These are phyloP conservation scores for Solanum bulbocastanum DNA, from an alignment of 257 asterid genomes.

Conservation along the genomic window DNA sequence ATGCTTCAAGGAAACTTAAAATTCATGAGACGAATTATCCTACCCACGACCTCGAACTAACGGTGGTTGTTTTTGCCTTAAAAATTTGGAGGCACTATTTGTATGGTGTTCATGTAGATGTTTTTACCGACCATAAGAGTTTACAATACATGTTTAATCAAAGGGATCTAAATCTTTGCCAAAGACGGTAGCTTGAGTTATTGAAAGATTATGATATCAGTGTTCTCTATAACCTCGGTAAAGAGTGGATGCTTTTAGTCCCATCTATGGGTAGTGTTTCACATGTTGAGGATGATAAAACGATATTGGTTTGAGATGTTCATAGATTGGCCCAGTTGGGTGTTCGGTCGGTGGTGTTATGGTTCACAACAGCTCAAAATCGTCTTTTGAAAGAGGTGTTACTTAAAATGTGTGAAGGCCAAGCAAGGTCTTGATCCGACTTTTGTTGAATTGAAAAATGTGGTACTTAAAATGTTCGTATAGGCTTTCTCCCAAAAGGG, in stretches of 20 bases:
- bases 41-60: too few relatives aligned
- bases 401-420: too few relatives aligned
- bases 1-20: too few relatives aligned
- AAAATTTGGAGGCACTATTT: too few relatives aligned
- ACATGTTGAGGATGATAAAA: too few relatives aligned
- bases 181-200: background rate
- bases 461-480: too few relatives aligned
- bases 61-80: too few relatives aligned
- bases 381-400: too few relatives aligned
- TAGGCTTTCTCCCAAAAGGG: background rate
- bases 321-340: background rate
- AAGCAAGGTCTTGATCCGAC: background rate
- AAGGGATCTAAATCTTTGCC: background rate
- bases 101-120: too few relatives aligned
- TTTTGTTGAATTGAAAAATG: background rate
- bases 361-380: background rate
- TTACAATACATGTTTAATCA: too few relatives aligned
- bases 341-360: background rate
- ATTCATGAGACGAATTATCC: too few relatives aligned
- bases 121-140: too few relatives aligned
- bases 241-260: background rate
- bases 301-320: rapidly evolving
- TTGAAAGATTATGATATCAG: background rate
- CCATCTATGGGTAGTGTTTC: background rate
- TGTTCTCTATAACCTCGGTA: background rate